Conservation (phyloP, 1,284 basidiomycete genomes). For the Fomitiporia mediterranea region DNA sequence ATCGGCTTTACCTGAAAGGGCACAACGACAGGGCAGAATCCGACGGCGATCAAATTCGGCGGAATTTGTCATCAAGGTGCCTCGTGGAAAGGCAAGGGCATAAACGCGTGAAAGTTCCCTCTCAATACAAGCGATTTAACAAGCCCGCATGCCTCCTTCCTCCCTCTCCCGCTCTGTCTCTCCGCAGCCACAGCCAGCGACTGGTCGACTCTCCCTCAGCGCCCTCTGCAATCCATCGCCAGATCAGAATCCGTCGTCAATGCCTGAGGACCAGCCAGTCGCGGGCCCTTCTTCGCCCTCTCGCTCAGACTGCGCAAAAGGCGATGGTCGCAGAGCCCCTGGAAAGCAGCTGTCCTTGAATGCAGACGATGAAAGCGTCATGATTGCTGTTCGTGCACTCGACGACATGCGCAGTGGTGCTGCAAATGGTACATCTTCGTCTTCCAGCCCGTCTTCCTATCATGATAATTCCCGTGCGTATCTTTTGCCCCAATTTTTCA, state of each 20-base stretch:
- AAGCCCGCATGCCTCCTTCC: constrained; percentile 10
- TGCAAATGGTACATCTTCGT: neutral
- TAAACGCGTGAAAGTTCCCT: constrained; percentile 9
- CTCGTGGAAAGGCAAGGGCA: neutral
- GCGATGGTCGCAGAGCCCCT: neutral
- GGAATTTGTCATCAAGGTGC: neutral
- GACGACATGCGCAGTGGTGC: constrained; percentile 61
- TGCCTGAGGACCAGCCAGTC: neutral
- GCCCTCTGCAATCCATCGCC: constrained; percentile 21
- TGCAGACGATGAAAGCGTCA: constrained; percentile 50
- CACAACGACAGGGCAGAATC: no score
- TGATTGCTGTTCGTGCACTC: constrained; percentile 63
- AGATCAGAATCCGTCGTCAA: neutral
- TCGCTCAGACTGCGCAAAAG: neutral
- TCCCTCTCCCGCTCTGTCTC: neutral
- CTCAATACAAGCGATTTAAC: neutral
- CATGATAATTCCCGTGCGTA: constrained; percentile 15
- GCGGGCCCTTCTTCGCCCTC: constrained; percentile 5
- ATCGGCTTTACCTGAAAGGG: neutral
- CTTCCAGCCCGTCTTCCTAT: neutral
- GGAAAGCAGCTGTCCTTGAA: constrained; percentile 26
- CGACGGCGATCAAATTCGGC: no score
- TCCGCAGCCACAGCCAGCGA: neutral
- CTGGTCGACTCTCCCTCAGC: constrained; percentile 19
- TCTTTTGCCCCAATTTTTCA: neutral